Percentiles rank a stretch among this genome's conserved stretches.
Evolutionary conservation across 164 flowering plant species (phyloP).

Genomic region (Nymphaea colorata): DNA sequence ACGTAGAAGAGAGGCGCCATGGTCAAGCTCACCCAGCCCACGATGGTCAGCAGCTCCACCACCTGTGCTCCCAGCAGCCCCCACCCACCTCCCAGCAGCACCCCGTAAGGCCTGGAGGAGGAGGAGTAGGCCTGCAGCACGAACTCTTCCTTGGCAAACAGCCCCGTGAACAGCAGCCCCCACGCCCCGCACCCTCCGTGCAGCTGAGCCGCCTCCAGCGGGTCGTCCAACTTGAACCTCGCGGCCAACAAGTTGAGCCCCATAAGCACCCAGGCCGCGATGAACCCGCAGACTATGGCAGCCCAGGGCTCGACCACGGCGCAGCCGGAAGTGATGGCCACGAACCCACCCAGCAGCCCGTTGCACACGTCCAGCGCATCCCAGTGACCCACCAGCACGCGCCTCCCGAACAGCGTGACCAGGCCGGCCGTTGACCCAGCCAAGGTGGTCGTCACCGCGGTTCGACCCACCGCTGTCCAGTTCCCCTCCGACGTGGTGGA

Average conservation of each 20-base stretch:
- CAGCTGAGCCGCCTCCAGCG: constrained; percentile 59
- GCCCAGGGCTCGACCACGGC: constrained; percentile 78
- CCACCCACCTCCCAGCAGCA: constrained; percentile 74
- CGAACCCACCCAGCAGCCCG: constrained; percentile 51
- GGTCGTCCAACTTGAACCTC: constrained; percentile 45
- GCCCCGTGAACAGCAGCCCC: constrained; percentile 61
- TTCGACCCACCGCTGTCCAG: constrained; percentile 45
- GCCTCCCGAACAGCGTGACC: constrained; percentile 39
- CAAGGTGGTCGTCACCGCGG: constrained; percentile 53
- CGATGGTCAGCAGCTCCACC: constrained; percentile 34
- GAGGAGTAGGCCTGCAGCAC: constrained; percentile 38
- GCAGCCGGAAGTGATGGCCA: constrained; percentile 54
- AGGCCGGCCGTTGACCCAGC: constrained; percentile 55
- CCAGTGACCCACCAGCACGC: constrained; percentile 56
- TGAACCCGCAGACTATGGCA: constrained; percentile 49
- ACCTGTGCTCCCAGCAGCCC: constrained; percentile 47
- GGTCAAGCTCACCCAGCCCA: constrained; percentile 62
- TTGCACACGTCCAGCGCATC: constrained; percentile 51
- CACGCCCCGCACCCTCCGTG: constrained; percentile 79
- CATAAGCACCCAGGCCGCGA: constrained; percentile 54
- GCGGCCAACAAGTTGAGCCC: constrained; percentile 43
- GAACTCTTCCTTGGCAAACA: constrained; percentile 48
- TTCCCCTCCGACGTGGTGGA: constrained; percentile 22
- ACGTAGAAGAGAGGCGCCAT: constrained; percentile 61
- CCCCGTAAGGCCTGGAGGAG: constrained; percentile 39